Base-by-base conservation (phyloP, 2,329 filamentous ascomycete species). In the Diaporthe nobilis region DNA sequence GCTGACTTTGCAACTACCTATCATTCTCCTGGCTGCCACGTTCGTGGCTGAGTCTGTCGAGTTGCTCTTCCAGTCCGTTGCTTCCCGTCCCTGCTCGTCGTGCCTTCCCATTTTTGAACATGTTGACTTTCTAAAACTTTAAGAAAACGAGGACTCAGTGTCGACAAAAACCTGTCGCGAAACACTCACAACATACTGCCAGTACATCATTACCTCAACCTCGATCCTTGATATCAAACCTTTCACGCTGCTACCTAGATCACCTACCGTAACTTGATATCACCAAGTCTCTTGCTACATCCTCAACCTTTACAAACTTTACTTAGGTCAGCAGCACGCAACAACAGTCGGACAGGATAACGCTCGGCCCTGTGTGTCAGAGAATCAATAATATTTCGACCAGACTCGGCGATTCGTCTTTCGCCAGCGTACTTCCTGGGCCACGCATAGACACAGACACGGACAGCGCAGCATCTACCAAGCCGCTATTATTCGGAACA, bases 161-260 rank as follows among this genome's bases (percentile, higher is more conserved):
- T 13, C 34, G n/a, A 37, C 10, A 9, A 13, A 70, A 28, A 28
- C 7, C 22, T 34, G 4, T 28, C 34, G 20, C n/a, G 28, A 12
- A 28, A 42, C 34, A 42, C n/a, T 70, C n/a, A 42, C 13, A 10
- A 39, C 22, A 39, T 28, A 42, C 9, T 55, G 34, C 1, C 22
- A 42, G 34, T 12, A 68, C 31, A 68, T 68, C 13, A 28, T 70
- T 53, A 8, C n/a, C 49, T 55, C 65, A 3, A 22, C 49, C 65
- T 68, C 34, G 10, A 28, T 42, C 22, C n/a, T 28, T 42, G 7
- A 31, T 13, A 28, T 22, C 49, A 5, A 70, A 42, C n/a, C 22
- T n/a, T 70, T n/a, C 7, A 22, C n/a, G 31, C 49, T 55, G 65
- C 49, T 55, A 70, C 65, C 65, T 55, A 55, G 49, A 70, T 31